Percentiles rank a stretch among this genome's conserved stretches.
Evolutionary conservation across 257 asterid species (phyloP).

Genomic region (Jacaranda copaia): DNA sequence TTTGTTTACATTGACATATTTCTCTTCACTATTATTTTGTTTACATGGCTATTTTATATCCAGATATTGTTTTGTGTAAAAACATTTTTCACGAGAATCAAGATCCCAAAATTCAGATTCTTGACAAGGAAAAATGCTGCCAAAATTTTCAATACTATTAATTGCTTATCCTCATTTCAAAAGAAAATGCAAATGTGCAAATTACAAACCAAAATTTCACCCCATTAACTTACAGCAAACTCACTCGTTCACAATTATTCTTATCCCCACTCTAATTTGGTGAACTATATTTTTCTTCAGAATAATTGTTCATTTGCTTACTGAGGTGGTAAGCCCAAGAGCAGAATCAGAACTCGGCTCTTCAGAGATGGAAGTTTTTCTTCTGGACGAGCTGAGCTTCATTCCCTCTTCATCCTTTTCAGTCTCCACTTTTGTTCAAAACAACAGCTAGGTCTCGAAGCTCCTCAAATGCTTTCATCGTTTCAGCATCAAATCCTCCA

Average conservation of each 20-base stretch:
- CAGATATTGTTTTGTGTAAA: too few relatives aligned
- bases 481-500: conserved; percentile 95
- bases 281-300: conserved; percentile 12
- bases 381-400: background rate
- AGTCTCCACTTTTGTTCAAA: conserved; percentile 61
- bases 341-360: conserved; percentile 20
- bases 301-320: conserved; percentile 43
- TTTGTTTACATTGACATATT: too few relatives aligned
- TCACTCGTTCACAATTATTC: background rate
- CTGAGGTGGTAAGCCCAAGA: conserved; percentile 77
- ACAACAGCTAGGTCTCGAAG: conserved; percentile 82
- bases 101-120: too few relatives aligned
- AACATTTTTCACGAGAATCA: too few relatives aligned
- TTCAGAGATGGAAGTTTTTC: background rate
- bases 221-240: conserved; percentile 20
- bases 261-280: conserved; percentile 8
- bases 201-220: conserved; percentile 22
- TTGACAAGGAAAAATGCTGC: too few relatives aligned
- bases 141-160: background rate
- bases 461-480: conserved; percentile 95
- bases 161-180: background rate
- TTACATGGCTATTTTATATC: too few relatives aligned
- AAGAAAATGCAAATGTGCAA: background rate
- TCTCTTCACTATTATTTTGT: too few relatives aligned
- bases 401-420: background rate